phyloP scores from a whole-genome alignment of 2,329 filamentous ascomycete species.

The Aspergillus sp. region DNA sequence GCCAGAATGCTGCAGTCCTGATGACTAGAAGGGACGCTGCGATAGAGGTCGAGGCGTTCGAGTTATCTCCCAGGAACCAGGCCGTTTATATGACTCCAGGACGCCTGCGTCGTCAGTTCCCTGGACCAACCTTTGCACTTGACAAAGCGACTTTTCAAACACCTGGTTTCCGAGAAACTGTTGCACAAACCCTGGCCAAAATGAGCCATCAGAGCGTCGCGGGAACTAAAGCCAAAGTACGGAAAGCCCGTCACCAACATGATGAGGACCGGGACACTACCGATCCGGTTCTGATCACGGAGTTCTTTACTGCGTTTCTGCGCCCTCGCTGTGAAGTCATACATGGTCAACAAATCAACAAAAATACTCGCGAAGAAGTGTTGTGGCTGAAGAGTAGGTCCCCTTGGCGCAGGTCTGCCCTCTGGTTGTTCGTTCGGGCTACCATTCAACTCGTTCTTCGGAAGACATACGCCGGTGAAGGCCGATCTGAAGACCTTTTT shows the following conservation, averaged over 20 bases:
- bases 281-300: slow-evolving; percentile 53
- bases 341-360: slow-evolving; percentile 40
- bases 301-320: slow-evolving; percentile 50
- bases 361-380: slow-evolving; percentile 57
- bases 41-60: slow-evolving; percentile 44
- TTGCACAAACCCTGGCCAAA: slow-evolving; percentile 34
- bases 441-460: slow-evolving; percentile 14
- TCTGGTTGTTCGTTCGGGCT: slow-evolving; percentile 57
- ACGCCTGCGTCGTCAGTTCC: slow-evolving; percentile 47
- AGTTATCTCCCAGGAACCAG: slow-evolving; percentile 44
- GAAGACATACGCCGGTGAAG: background rate
- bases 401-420: slow-evolving; percentile 26
- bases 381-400: slow-evolving; percentile 36
- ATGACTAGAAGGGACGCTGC: slow-evolving; percentile 27
- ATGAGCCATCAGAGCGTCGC: slow-evolving; percentile 36
- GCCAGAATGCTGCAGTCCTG: slow-evolving; percentile 51
- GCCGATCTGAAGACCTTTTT: slow-evolving; percentile 34
- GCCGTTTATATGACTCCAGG: slow-evolving; percentile 39
- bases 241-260: slow-evolving; percentile 39
- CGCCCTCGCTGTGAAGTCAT: slow-evolving; percentile 36
- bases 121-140: slow-evolving; percentile 40
- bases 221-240: slow-evolving; percentile 34
- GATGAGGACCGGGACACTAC: slow-evolving; percentile 51
- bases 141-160: slow-evolving; percentile 19
- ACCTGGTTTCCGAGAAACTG: slow-evolving; percentile 21